Percentiles rank a stretch among this genome's conserved stretches.
phyloP scores from a whole-genome alignment of 169 alveolate genomes.

The Eimeria acervulina region DNA sequence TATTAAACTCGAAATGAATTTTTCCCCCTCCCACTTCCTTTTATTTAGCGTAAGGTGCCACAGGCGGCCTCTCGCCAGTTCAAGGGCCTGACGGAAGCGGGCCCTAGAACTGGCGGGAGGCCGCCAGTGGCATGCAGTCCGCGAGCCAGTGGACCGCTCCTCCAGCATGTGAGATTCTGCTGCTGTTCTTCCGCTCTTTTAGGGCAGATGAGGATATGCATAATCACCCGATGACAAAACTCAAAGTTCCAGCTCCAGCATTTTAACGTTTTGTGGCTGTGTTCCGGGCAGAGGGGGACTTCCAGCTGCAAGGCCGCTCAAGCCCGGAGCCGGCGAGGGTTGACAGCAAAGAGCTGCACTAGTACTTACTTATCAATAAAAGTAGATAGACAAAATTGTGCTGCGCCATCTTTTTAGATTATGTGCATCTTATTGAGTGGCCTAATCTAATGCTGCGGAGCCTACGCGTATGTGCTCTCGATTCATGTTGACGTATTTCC shows the following conservation, averaged over 20 bases:
- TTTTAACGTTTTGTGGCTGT: background rate
- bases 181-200: background rate
- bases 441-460: too few species aligned
- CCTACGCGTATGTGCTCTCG: too few species aligned
- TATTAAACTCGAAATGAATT: background rate
- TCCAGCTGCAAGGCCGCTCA: background rate
- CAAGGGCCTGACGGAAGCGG: background rate
- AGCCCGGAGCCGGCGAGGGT: background rate
- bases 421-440: too few species aligned
- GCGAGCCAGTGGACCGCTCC: conserved; percentile 15
- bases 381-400: background rate
- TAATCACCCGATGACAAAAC: background rate
- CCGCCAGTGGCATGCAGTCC: too few species aligned
- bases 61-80: background rate
- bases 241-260: background rate
- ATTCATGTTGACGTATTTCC: too few species aligned
- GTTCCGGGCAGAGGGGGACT: background rate
- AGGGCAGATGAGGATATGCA: background rate
- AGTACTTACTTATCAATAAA: too few species aligned
- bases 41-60: background rate
- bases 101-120: too few species aligned
- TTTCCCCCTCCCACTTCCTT: background rate
- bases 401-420: background rate
- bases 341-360: too few species aligned
- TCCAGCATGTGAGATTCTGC: background rate